phyloP scores from a whole-genome alignment of 345 rosid genomes.

The Salix suchowensis region DNA sequence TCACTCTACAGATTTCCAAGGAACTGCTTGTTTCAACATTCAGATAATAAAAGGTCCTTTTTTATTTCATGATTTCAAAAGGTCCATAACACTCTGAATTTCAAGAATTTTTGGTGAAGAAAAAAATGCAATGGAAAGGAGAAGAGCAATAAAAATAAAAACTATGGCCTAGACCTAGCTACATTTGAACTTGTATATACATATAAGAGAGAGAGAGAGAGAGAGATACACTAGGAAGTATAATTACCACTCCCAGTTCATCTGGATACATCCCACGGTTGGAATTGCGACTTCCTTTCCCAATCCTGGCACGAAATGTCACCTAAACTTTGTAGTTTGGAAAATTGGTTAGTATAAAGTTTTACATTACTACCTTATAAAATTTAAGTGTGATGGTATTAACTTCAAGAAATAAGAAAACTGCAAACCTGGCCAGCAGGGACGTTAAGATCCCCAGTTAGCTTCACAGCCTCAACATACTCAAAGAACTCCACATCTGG shows the following conservation, averaged over 20 bases:
- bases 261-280: slow-evolving; percentile 71
- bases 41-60: no score
- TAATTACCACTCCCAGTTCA: slow-evolving; percentile 84
- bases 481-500: slow-evolving; percentile 78
- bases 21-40: slow-evolving; percentile 7
- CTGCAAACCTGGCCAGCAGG: slow-evolving; percentile 88
- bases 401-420: background rate
- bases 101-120: background rate
- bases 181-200: background rate
- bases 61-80: background rate
- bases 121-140: background rate
- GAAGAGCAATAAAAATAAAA: background rate
- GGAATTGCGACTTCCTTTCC: slow-evolving; percentile 52
- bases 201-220: slow-evolving; percentile 12
- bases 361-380: background rate
- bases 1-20: background rate
- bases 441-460: slow-evolving; percentile 97
- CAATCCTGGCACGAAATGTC: slow-evolving; percentile 95
- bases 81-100: background rate
- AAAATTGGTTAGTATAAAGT: slow-evolving; percentile 12
- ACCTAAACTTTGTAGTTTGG: slow-evolving; percentile 47
- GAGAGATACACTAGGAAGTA: slow-evolving; percentile 10
- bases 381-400: background rate
- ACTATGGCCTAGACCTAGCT: background rate
- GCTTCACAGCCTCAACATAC: slow-evolving; percentile 93